Evolutionary conservation across 208 protist genomes (phyloP), one percentile per base, ranked within the genome.

Genomic region (Leishmania tropica): DNA sequence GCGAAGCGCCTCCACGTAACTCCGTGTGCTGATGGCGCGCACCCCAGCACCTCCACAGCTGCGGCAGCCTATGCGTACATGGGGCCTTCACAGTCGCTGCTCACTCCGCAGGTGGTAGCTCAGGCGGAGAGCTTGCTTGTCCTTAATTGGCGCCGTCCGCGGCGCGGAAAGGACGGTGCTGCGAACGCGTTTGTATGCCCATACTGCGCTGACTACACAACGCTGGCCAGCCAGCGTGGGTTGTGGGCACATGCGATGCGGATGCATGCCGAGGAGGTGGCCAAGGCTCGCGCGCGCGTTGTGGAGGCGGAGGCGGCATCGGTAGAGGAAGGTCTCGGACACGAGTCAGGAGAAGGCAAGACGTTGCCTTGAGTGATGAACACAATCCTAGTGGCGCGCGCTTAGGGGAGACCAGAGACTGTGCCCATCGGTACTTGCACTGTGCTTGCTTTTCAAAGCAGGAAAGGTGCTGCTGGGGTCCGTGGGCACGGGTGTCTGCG

Each of bases 201-300:
- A 13, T 90, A 92, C 70, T 90, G 86, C 71, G 70, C 79, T 64
- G 92, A 92, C 70, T 77, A 85, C 62, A 81, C 70, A 7, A 58
- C 81, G 1, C 94, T 94, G 68, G 40, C 76, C 11, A 90, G 73
- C n/a, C 83, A 82, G 42, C 75, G 71, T 13, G 84, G 67, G 42
- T 90, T 91, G 83, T 51, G 87, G 42, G 76, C 64, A 31, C 93
- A 96, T 73, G 81, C 87, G 67, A 77, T 67, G 54, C 85, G 89
- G 3, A 45, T 81, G 24, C 93, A 96, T 70, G 83, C 86, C 28
- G 64, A 79, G 7, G 87, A 89, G 35, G 28, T 72, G 47, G 78
- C 72, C 24, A 70, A 64, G 60, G 58, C 68, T 54, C 76, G 42
- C 15, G 48, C 11, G 10, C 65, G 56, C 58, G 58, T 71, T 31